These are phyloP conservation scores for Hericium rajendrae DNA, from an alignment of 768 basidiomycete genomes.

Conservation along the genomic window DNA sequence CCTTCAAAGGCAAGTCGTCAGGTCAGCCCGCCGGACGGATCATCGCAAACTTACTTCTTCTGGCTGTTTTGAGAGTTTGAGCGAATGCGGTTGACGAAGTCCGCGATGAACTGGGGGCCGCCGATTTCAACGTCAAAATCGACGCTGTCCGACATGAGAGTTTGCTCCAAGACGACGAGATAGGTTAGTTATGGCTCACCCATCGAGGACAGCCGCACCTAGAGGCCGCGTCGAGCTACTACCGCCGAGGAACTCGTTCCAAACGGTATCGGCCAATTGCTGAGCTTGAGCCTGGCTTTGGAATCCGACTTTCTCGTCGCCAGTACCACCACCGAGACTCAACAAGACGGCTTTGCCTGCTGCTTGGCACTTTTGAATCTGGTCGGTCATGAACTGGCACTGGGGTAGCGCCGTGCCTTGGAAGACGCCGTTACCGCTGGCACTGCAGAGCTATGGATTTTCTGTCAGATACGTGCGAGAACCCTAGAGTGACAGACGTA, in stretches of 20 bases:
- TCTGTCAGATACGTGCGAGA: background rate
- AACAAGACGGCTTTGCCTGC: background rate
- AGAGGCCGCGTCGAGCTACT: constrained; percentile 33
- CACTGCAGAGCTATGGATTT: background rate
- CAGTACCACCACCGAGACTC: background rate
- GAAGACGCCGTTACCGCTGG: background rate
- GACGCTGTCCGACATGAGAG: background rate
- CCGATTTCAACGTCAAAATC: constrained; percentile 32
- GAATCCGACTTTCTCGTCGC: background rate
- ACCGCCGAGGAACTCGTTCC: constrained; percentile 41
- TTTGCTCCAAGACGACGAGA: background rate
- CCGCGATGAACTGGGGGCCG: constrained; percentile 21
- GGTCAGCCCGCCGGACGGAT: too few species aligned
- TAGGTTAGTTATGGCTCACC: constrained; percentile 21
- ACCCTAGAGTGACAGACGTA: background rate
- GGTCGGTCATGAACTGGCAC: background rate
- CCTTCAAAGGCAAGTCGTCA: too few species aligned
- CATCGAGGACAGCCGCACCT: constrained; percentile 36
- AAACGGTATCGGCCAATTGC: constrained; percentile 27
- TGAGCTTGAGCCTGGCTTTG: constrained; percentile 16
- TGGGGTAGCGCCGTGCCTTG: background rate
- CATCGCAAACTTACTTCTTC: constrained; percentile 25
- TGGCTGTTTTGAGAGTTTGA: constrained; percentile 24
- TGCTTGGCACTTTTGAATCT: background rate
- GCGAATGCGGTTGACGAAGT: constrained; percentile 28